Base-by-base conservation (phyloP, 2,329 filamentous ascomycete species). In the Drechslerella stenobrocha region DNA sequence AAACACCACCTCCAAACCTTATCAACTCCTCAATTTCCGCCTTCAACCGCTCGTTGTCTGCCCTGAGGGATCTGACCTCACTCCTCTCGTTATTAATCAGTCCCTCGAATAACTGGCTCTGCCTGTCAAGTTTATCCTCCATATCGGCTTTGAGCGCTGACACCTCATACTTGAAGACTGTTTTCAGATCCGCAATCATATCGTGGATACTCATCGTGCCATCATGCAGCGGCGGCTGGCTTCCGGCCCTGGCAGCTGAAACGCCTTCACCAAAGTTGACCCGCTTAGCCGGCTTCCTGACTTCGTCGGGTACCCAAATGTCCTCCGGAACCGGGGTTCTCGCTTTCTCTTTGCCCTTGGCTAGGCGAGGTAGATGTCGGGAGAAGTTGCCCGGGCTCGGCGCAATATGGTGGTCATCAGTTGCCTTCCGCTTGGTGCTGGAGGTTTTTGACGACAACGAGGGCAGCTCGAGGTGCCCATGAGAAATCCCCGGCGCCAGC, bases 161-260 rank as follows among this genome's bases (percentile, higher is more conserved):
- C 32, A 61, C 57, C 24, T 61, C 58, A 7, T 61, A 47, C 26
- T 44, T 37, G 42, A 69, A 61, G 1, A 50, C 56, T 1, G 30
- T 26, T 32, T 69, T 69, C 32, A 69, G 48, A 52, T 63, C 58
- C 5, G 64, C 57, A 48, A 69, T 69, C 52, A 61, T 32, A 63
- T 61, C 58, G 28, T 67, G 63, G 11, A 67, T 51, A 48, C 63
- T 67, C 63, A 67, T 67, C 18, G 37, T 60, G 18, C 51, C 55
- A 11, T 59, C 52, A 23, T 66, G 48, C 3, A 42, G 28, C 22
- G 44, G 45, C 6, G 47, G 20, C 11, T 20, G 37, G 45, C 46
- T 44, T 15, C 6, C 34, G 24, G 23, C 44, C 18, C 45, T 15
- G 35, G 35, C 15, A 47, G 45, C n/a, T 35, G 52, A n/a, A 28